Percentiles rank a stretch among this genome's conserved stretches.
Evolutionary conservation across 768 basidiomycete genomes (phyloP).

Genomic region (Collybiopsis luxurians): DNA sequence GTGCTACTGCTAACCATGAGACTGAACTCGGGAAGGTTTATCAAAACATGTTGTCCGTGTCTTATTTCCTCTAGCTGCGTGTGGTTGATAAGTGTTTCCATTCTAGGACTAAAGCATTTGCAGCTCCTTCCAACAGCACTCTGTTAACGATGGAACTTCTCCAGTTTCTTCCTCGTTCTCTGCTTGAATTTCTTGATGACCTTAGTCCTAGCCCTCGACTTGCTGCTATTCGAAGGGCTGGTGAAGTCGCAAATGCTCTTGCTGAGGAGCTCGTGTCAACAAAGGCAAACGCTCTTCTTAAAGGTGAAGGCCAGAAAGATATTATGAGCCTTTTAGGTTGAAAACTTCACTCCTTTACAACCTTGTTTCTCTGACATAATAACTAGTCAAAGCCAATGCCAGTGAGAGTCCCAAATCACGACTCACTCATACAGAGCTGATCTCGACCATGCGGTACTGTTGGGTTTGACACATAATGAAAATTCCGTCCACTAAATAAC

Average conservation of each 20-base stretch:
- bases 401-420: constrained; percentile 12
- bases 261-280: constrained; percentile 1
- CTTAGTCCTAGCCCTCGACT: not conserved
- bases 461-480: not conserved
- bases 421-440: constrained; percentile 22
- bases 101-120: constrained; percentile 21
- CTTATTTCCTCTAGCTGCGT: not conserved
- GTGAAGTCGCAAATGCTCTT: constrained; percentile 4
- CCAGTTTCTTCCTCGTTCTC: constrained; percentile 13
- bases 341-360: too few species aligned
- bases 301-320: constrained; percentile 18
- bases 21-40: constrained; percentile 36
- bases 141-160: not conserved
- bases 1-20: constrained; percentile 32
- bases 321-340: constrained; percentile 36
- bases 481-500: too few species aligned
- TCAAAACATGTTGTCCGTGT: constrained; percentile 29
- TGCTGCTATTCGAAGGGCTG: not conserved
- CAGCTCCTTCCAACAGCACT: not conserved
- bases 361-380: too few species aligned
- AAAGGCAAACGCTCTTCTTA: constrained; percentile 1
- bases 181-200: constrained; percentile 17
- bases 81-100: not conserved
- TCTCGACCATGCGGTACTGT: constrained; percentile 24
- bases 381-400: constrained; percentile 18